Evolutionary conservation across 108 stramenopile species (phyloP), one percentile per base, ranked within the genome.

Genomic region (Epithemia pelagica): DNA sequence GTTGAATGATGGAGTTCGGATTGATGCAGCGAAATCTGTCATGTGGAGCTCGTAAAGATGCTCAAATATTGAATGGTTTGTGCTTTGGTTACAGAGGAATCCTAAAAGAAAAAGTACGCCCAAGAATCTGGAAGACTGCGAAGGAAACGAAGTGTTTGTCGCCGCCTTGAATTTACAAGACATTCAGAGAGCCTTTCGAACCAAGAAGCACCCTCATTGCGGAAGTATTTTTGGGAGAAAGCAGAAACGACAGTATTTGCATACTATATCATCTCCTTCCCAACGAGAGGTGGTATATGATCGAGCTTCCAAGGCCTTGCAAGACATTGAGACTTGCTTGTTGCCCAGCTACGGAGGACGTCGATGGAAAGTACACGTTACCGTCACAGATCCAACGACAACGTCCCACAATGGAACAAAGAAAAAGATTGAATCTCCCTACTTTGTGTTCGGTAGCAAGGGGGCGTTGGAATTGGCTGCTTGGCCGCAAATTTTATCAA

Each of bases 271-370:
- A 0, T 72, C 70, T 2, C 32, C 65, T 2, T 56, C 65, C 29
- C 32, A 54, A 27, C 74, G 85, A 2, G 74, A 79, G 23, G 82
- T 81, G 54, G 65, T 79, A 3, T 87, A 87, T 59, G 66, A 69
- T 24, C 77, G 84, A 54, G 77, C 87, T 5, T 83, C 82, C 10
- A 46, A 77, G 64, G 84, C 82, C 33, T 66, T 66, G 53, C 46
- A 54, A 27, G 28, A 54, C n/a, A 26, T 28, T 22, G 67, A 68
- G 27, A 52, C 37, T 19, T 51, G 72, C n/a, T 72, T 85, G 22
- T 64, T 92, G 28, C 91, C 91, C 0, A 82, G 74, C 55, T 83
- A 83, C 54, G 91, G 91, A 24, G 84, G 84, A 20, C 73, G 89
- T 25, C 85, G 83, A 30, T 92, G 91, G 91, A 80, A 82, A 66